Conservation (phyloP, 2,329 filamentous ascomycete species). For the Blastomyces gilchristii region DNA sequence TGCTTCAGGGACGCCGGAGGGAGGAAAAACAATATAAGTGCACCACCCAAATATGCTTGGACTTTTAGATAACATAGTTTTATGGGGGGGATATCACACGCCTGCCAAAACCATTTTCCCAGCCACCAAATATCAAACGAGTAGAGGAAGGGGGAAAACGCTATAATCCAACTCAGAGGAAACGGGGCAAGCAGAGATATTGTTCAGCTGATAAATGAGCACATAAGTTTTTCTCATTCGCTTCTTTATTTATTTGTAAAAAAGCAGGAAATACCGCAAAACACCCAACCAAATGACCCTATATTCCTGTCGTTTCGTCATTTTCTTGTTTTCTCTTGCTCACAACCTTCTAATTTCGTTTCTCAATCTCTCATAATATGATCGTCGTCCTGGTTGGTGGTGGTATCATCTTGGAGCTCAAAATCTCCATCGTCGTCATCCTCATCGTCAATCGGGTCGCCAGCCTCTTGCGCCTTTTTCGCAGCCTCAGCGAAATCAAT, state of each 20-base stretch:
- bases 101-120: too few relatives aligned
- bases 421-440: slow-evolving; percentile 38
- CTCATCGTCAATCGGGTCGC: slow-evolving; percentile 54
- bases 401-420: slow-evolving; percentile 28
- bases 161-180: not conserved
- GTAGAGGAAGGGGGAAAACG: not conserved
- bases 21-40: not conserved
- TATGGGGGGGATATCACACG: too few relatives aligned
- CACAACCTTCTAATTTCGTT: not conserved
- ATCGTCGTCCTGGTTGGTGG: slow-evolving; percentile 28
- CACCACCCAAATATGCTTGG: not conserved
- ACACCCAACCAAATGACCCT: not conserved
- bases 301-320: not conserved
- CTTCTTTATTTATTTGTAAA: too few relatives aligned
- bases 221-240: too few relatives aligned
- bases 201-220: too few relatives aligned
- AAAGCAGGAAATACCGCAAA: too few relatives aligned
- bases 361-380: slow-evolving; percentile 8
- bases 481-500: slow-evolving; percentile 93
- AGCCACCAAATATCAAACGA: too few relatives aligned
- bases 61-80: not conserved
- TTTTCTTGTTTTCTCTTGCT: not conserved
- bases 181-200: too few relatives aligned
- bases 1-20: not conserved
- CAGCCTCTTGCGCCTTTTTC: slow-evolving; percentile 68